Evolutionary conservation across 805 yeast species (phyloP).

Genomic region (Kregervanrija fluxuum): DNA sequence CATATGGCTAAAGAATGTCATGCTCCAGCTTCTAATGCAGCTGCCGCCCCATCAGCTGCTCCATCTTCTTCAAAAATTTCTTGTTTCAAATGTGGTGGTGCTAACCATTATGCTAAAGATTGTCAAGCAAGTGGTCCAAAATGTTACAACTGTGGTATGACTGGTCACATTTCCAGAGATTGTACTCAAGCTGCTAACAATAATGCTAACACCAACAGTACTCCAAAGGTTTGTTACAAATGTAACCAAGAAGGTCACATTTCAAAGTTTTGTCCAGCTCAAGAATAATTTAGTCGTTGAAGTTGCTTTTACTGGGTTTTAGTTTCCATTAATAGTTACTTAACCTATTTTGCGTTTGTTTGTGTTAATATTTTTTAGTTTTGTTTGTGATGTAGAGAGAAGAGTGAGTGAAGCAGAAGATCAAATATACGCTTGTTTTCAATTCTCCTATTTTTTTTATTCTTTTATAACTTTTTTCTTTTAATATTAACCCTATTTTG

Average conservation of each 20-base stretch:
- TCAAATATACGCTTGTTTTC: conserved; percentile 5
- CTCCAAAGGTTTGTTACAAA: conserved; percentile 59
- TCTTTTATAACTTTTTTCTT: background rate
- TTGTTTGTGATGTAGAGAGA: background rate
- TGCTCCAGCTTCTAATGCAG: conserved; percentile 29
- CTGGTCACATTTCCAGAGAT: conserved; percentile 84
- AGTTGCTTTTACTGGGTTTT: too few relatives aligned
- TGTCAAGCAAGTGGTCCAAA: conserved; percentile 62
- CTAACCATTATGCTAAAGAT: conserved; percentile 89
- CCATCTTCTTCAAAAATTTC: conserved; percentile 35
- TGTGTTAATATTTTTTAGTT: conserved; percentile 1
- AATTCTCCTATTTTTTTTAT: conserved; percentile 3
- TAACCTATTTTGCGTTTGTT: conserved; percentile 1
- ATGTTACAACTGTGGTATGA: conserved; percentile 89
- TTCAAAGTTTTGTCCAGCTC: conserved; percentile 59
- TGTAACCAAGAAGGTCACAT: conserved; percentile 82
- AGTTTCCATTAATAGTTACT: background rate
- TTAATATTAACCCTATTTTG: background rate
- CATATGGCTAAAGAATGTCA: conserved; percentile 78
- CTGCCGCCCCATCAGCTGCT: conserved; percentile 20
- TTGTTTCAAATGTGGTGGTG: conserved; percentile 89
- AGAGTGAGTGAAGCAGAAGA: conserved; percentile 3
- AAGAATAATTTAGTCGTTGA: conserved; percentile 1
- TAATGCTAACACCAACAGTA: background rate
- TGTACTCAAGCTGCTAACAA: conserved; percentile 47